Percentiles rank a stretch among this genome's conserved stretches.
These are phyloP conservation scores for Colletotrichum sp. DNA, from an alignment of 2,329 filamentous ascomycete species.

Conservation along the genomic window DNA sequence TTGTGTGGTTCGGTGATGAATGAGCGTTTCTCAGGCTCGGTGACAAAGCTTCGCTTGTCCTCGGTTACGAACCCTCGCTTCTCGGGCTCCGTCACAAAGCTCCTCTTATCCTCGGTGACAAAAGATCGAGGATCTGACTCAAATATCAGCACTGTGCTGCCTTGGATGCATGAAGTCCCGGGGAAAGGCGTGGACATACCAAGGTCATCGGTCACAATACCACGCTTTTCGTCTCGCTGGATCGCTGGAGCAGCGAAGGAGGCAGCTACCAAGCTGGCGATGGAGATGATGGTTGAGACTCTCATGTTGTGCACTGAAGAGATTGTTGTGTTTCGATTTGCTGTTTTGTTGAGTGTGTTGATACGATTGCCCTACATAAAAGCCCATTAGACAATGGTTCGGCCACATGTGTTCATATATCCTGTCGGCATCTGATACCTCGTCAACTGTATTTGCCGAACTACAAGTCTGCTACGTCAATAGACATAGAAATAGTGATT, in stretches of 20 bases:
- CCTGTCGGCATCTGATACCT: not conserved
- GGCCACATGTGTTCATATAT: not conserved
- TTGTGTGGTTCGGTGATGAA: not conserved
- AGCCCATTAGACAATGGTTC: not conserved
- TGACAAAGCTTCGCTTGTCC: not conserved
- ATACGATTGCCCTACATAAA: fast-evolving
- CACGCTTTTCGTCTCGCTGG: not conserved
- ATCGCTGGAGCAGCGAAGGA: not conserved
- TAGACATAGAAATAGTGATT: not conserved
- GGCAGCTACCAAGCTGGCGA: not conserved
- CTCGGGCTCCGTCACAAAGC: not conserved
- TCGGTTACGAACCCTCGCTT: not conserved
- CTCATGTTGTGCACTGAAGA: not conserved
- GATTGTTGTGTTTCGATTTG: not conserved
- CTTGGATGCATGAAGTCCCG: not conserved
- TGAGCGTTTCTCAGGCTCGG: not conserved
- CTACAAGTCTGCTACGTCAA: not conserved
- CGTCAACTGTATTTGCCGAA: not conserved
- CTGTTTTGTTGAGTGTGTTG: not conserved
- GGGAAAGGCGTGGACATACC: not conserved
- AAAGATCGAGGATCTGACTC: not conserved
- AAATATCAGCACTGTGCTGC: not conserved
- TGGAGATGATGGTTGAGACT: not conserved
- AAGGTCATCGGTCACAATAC: not conserved
- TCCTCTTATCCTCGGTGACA: not conserved